Evolutionary conservation across 176 grass and related monocot species (phyloP).

Genomic region (Carex kokanica): DNA sequence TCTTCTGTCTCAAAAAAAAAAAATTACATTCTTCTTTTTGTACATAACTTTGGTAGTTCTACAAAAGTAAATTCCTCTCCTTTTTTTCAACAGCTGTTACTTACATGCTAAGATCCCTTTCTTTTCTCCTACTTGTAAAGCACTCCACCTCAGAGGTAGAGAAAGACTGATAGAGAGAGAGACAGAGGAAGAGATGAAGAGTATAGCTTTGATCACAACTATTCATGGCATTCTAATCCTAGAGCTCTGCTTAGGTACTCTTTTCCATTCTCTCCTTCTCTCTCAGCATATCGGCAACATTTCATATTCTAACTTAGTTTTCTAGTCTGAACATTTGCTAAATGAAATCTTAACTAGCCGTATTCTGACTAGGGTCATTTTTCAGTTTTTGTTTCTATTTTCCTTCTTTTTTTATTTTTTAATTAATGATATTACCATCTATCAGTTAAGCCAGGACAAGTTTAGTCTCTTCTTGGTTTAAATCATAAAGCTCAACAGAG

Average conservation of each 20-base stretch:
- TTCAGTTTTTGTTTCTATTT: neutral
- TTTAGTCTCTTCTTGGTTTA: neutral
- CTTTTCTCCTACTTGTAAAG: slow-evolving; percentile 23
- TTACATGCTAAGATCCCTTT: slow-evolving; percentile 29
- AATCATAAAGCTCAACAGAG: neutral
- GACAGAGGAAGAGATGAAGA: slow-evolving; percentile 45
- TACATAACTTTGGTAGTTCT: slow-evolving; percentile 14
- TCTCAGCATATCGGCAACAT: neutral
- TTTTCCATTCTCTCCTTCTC: slow-evolving; percentile 5
- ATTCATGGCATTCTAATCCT: slow-evolving; percentile 45
- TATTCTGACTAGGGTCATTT: neutral
- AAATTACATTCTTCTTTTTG: neutral
- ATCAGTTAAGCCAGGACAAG: neutral
- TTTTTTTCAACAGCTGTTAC: slow-evolving; percentile 34
- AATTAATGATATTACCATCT: neutral
- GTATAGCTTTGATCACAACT: slow-evolving; percentile 33
- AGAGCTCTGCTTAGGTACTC: slow-evolving; percentile 41
- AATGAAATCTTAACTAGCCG: neutral
- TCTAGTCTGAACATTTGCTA: neutral
- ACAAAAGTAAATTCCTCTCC: neutral
- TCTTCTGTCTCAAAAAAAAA: neutral
- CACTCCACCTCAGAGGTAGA: neutral
- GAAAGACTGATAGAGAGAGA: neutral
- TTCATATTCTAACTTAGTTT: neutral
- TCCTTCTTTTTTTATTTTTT: neutral